These are phyloP conservation scores for Aegilops bicornis DNA, from an alignment of 176 grass and related monocot species.

Conservation along the genomic window DNA sequence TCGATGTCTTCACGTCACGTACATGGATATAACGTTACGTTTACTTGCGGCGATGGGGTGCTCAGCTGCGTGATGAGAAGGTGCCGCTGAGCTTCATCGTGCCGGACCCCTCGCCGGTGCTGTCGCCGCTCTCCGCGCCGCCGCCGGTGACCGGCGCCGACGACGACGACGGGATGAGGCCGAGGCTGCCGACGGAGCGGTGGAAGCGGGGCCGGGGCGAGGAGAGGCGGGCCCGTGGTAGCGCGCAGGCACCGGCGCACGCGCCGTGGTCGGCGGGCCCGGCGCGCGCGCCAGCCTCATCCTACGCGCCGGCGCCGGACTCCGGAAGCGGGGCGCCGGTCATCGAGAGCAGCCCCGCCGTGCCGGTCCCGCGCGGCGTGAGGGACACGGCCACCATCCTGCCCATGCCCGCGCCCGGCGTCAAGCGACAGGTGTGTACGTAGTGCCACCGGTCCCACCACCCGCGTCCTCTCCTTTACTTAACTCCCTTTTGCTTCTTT, in stretches of 20 bases:
- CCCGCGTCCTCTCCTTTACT: neutral
- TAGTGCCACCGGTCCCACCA: no score
- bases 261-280: constrained; percentile 12
- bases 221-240: neutral
- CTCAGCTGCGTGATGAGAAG: constrained; percentile 41
- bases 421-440: constrained; percentile 29
- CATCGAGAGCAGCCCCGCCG: constrained; percentile 85
- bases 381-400: constrained; percentile 85
- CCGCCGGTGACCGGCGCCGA: constrained; percentile 33
- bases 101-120: constrained; percentile 40
- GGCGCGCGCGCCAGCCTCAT: neutral
- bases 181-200: constrained; percentile 63
- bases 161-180: constrained; percentile 40
- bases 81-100: constrained; percentile 47
- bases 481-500: neutral
- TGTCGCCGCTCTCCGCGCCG: constrained; percentile 27
- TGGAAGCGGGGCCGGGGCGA: constrained; percentile 26
- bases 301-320: constrained; percentile 36
- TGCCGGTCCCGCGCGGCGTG: constrained; percentile 70
- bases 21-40: neutral
- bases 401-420: constrained; percentile 59
- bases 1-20: neutral
- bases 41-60: neutral
- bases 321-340: constrained; percentile 39
- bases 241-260: neutral